phyloP scores from a whole-genome alignment of 2,329 filamentous ascomycete species.

The Monilinia vaccinii-corymbosi region DNA sequence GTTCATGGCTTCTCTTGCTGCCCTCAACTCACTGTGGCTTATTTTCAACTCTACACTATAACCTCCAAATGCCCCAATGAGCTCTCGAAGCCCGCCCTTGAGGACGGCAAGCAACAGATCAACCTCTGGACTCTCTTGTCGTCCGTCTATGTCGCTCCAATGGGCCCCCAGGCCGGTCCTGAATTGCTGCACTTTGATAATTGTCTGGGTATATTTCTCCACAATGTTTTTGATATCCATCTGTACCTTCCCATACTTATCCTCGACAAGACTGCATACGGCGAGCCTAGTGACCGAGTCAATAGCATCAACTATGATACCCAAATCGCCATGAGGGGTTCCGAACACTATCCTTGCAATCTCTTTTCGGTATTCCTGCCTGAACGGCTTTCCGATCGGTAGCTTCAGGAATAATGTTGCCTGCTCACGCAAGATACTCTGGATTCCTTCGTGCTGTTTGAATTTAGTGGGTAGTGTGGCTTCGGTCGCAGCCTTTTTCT shows the following conservation, averaged over 20 bases:
- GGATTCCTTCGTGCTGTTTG: not conserved
- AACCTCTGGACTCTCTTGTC: constrained; percentile 53
- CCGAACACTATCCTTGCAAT: constrained; percentile 63
- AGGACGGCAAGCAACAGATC: constrained; percentile 58
- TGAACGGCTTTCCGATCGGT: constrained; percentile 60
- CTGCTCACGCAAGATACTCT: constrained; percentile 1
- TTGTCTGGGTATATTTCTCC: constrained; percentile 59
- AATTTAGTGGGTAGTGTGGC: not conserved
- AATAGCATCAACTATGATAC: constrained; percentile 62
- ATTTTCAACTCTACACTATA: constrained; percentile 66
- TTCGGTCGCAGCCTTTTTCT: not conserved
- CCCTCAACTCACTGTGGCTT: constrained; percentile 58
- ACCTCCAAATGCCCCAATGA: constrained; percentile 64
- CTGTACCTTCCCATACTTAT: constrained; percentile 79
- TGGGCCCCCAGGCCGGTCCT: constrained; percentile 50
- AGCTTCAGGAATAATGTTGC: constrained; percentile 27
- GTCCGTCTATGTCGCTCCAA: constrained; percentile 64
- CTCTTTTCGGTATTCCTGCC: constrained; percentile 56
- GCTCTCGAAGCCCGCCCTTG: constrained; percentile 52
- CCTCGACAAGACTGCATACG: constrained; percentile 67
- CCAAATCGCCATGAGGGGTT: constrained; percentile 59
- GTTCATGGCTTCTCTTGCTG: constrained; percentile 55
- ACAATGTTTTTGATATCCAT: constrained; percentile 68
- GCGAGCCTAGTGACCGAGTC: constrained; percentile 61
- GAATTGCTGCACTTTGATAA: constrained; percentile 62